Percentiles rank a stretch among this genome's conserved stretches.
phyloP scores from a whole-genome alignment of 495 filamentous ascomycete species.

The Immersiella caudata region DNA sequence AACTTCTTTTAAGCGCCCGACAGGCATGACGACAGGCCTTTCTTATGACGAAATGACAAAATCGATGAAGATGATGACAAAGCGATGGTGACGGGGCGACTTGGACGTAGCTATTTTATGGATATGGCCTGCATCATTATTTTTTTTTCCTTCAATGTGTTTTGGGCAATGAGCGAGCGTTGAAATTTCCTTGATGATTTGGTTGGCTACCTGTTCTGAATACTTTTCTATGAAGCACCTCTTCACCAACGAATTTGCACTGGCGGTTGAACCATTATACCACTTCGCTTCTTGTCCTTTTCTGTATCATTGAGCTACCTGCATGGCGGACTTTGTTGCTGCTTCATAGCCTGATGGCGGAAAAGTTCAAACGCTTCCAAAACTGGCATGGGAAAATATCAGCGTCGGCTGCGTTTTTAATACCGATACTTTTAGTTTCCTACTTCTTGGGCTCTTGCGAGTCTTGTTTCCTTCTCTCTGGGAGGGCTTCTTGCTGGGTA shows the following conservation, averaged over 20 bases:
- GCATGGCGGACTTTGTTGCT: conserved; percentile 19
- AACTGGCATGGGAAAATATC: conserved; percentile 26
- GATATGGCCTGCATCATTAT: conserved; percentile 18
- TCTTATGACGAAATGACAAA: conserved; percentile 29
- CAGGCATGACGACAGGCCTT: not conserved
- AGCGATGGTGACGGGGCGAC: conserved; percentile 13
- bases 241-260: conserved; percentile 14
- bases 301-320: conserved; percentile 25
- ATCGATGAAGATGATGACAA: conserved; percentile 31
- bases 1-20: conserved; percentile 8
- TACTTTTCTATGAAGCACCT: conserved; percentile 15
- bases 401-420: conserved; percentile 21
- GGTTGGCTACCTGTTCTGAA: conserved; percentile 21
- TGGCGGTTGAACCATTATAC: conserved; percentile 15
- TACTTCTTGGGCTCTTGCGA: not conserved
- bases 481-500: conserved; percentile 6
- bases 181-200: conserved; percentile 21
- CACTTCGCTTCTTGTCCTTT: conserved; percentile 11
- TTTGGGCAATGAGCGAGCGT: conserved; percentile 29
- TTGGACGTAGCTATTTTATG: conserved; percentile 9
- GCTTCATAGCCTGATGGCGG: conserved; percentile 21
- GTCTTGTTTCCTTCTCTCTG: not conserved
- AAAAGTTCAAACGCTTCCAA: conserved; percentile 31
- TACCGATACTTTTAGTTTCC: conserved; percentile 10
- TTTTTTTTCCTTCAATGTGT: conserved; percentile 18